Conservation (phyloP, 1,284 basidiomycete genomes). For the Irpex sp. region DNA sequence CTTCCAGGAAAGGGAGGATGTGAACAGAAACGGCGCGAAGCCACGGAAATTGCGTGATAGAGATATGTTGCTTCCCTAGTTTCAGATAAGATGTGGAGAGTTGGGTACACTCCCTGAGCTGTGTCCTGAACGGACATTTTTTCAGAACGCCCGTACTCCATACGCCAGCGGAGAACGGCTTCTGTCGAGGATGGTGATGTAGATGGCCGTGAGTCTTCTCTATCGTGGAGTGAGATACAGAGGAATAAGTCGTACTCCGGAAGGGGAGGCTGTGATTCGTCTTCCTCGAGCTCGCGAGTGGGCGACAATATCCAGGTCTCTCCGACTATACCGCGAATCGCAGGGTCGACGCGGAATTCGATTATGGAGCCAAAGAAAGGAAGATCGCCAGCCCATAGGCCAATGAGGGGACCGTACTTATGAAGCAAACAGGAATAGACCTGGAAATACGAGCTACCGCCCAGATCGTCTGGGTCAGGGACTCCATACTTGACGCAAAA, state of each 20-base stretch:
- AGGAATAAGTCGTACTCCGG: conserved; percentile 1
- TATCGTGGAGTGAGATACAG: neutral
- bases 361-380: conserved; percentile 12
- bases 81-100: conserved; percentile 12
- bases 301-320: conserved; percentile 11
- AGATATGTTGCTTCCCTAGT: conserved; percentile 14
- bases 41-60: neutral
- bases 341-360: conserved; percentile 12
- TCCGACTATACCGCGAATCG: conserved; percentile 8
- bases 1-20: conserved; percentile 16
- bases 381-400: conserved; percentile 16
- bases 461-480: neutral
- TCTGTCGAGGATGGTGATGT: neutral
- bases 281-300: no score
- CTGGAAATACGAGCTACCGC: neutral
- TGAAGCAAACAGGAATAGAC: conserved; percentile 12
- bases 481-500: conserved; percentile 10
- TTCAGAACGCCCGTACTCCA: neutral
- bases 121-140: neutral
- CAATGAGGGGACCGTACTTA: conserved; percentile 12
- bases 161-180: conserved; percentile 5
- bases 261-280: neutral
- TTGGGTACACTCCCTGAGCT: neutral
- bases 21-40: neutral
- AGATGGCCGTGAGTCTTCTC: neutral